Evolutionary conservation across 169 alveolate species (phyloP), one percentile per base, ranked within the genome.

Genomic region (Eimeria maxima): DNA sequence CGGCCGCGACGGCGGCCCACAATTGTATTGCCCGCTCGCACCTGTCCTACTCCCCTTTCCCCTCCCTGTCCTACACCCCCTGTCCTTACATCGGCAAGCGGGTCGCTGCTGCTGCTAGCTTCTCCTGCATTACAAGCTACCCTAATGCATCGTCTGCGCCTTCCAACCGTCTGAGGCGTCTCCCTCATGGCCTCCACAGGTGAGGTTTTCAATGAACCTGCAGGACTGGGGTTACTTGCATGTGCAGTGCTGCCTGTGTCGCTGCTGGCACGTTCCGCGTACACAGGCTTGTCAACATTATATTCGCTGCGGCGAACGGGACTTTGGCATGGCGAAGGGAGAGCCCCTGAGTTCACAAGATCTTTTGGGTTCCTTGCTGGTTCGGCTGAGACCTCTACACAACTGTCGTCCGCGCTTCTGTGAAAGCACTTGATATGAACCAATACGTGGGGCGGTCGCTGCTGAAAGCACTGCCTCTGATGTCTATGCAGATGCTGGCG

Each of bases 1-100:
- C 93, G 93, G 63, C 93, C 93, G 38, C 93, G 76, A 22, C 74
- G 57, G 57, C 93, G 74, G 55, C 93, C 93, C 7, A 60, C n/a
- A 38, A 60, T 69, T 6, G 33, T 33, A 45, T 42, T 33, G 78
- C 57, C 7, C 24, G 20, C 38, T 44, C 60, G 63, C 78, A 55
- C 44, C 33, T 57, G 60, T 45, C 38, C 38, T 20, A 47, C 50
- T 18, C 55, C 78, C n/a, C n/a, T 42, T 11, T 47, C 60, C 55
- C 47, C 27, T 47, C 44, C 63, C 33, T 57, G 60, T 45, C 38
- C 38, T 4, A 24, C 50, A 7, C 55, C 78, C n/a, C n/a, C 60
- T 13, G 24, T 42, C 55, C 47, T 42, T 47, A n/a, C 38, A 33
- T 44, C 55, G 63, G 73, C 42, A 47, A 53, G 24, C 65, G 45